Percentiles rank a stretch among this genome's conserved stretches.
phyloP scores from a whole-genome alignment of 345 rosid species.

The Acer campestre region DNA sequence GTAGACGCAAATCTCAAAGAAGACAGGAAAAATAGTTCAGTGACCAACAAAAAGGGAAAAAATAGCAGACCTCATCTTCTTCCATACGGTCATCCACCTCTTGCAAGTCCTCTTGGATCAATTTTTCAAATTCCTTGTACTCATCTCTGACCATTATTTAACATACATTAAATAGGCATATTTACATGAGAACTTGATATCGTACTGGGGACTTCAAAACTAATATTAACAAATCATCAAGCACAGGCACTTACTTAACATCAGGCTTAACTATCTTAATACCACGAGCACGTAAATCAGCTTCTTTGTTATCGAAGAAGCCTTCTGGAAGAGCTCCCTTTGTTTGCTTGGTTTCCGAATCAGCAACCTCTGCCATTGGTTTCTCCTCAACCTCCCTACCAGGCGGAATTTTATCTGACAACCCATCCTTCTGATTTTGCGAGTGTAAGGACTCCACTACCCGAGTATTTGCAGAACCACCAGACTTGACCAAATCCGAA shows the following conservation, averaged over 20 bases:
- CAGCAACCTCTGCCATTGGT: conserved; percentile 21
- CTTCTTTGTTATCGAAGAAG: conserved; percentile 93
- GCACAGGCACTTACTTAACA: conserved; percentile 66
- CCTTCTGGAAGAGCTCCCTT: conserved; percentile 90
- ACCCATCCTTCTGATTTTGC: conserved; percentile 28
- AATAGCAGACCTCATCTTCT: conserved; percentile 82
- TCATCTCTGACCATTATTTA: conserved; percentile 62
- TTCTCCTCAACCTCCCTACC: conserved; percentile 33
- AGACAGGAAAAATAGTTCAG: neutral
- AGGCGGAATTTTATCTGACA: conserved; percentile 33
- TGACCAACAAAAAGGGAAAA: neutral
- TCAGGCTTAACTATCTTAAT: conserved; percentile 86
- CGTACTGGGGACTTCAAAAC: neutral
- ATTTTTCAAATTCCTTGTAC: conserved; percentile 92
- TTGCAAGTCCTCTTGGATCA: conserved; percentile 85
- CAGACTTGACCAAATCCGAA: conserved; percentile 7
- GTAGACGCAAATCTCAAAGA: neutral
- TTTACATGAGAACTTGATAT: neutral
- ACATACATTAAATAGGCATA: conserved; percentile 4
- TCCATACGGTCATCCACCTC: conserved; percentile 91
- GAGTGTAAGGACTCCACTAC: conserved; percentile 7
- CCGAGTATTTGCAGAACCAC: conserved; percentile 18
- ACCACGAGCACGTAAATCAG: conserved; percentile 96
- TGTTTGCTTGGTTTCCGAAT: conserved; percentile 46
- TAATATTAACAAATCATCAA: neutral